Base-by-base conservation (phyloP, 495 filamentous ascomycete genomes). In the Baudoinia panamericana region DNA sequence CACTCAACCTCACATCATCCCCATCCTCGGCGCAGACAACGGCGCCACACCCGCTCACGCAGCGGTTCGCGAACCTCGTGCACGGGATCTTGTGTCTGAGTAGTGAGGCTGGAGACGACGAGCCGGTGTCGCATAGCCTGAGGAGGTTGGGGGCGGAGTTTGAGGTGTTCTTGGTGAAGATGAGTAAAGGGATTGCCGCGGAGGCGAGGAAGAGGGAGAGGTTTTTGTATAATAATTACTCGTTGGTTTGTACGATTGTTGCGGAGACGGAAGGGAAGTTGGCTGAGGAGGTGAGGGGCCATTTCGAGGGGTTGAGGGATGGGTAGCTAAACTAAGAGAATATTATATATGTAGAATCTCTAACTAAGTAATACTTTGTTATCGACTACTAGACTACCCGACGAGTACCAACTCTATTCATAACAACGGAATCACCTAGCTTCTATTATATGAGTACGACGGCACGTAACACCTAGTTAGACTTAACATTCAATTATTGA, bases 191-290 rank as follows among this genome's bases (percentile, higher is more conserved):
- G 5, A 75, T 86, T 41, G n/a, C n/a, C n/a, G 76, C 73, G 2
- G 84, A 92, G 47, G 64, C 70, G 41, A 71, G 83, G 53, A 88
- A 85, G 63, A 63, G 83, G 51, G 82, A 87, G 56, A 65, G 92
- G 43, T 94, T 96, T 50, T 61, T 96, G 48, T 83, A 75, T 53
- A 96, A 95, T 58, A 96, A 97, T 56, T 96, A 93, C 62, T 82
- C 78, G 34, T 67, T 97, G 53, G 72, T 97, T 8, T 60, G 84
- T 60, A 93, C 92, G 7, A 93, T 97, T 45, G 78, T 97, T 46
- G 78, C 71, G 60, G 85, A 87, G 62, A 74, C 75, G 44, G 71
- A 74, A 45, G 85, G 85, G 16, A 85, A 84, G 63, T 56, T 90
- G 59, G 84, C 82, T 24, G 61, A 56, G 12, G 84, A 92, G 51